Base-by-base conservation (phyloP, 345 rosid genomes). In the Excoecaria agallocha region DNA sequence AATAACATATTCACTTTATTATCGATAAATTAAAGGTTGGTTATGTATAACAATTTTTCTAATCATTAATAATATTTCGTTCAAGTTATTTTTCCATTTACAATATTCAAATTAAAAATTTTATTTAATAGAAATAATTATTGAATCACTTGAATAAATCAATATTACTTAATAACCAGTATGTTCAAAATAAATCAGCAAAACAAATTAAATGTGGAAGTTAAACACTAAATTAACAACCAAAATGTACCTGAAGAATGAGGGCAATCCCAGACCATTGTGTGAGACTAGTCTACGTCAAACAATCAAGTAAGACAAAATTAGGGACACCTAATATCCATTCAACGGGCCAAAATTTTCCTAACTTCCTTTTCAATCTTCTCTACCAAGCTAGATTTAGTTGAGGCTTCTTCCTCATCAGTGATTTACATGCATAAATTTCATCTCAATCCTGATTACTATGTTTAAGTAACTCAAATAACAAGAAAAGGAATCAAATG, bases 301-400 rank as follows among this genome's bases (percentile, higher is more conserved):
- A 77, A 81, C 35, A 77, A 37, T 49, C 35, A 59, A 80, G 35
- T 22, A 75, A 41, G 56, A 57, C 10, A n/a, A 48, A 16, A 70
- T 20, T 1, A 10, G 68, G 43, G 75, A 60, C 98, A 76, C 73
- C 79, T 65, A 95, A 84, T 76, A 94, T 97, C 98, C 98, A 94
- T 84, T 92, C 97, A 78, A 85, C 89, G 17, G 98, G 98, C 98
- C 98, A 94, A 86, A 94, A 92, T 35, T 97, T 94, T 74, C 97
- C 97, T 8, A 80, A 82, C 81, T 88, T 94, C 82, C 98, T 89
- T 89, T 80, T 94, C 98, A 79, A 94, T 92, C 82, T 87, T 94
- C 88, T 92, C 98, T 22, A 92, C 97, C 78, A 92, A 86, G 77
- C 97, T 95, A 74, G 95, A 92, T 85, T 94, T 94, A 37, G 97